These are phyloP conservation scores for Sclerotinia minor DNA, from an alignment of 2,329 filamentous ascomycete genomes.

Conservation along the genomic window DNA sequence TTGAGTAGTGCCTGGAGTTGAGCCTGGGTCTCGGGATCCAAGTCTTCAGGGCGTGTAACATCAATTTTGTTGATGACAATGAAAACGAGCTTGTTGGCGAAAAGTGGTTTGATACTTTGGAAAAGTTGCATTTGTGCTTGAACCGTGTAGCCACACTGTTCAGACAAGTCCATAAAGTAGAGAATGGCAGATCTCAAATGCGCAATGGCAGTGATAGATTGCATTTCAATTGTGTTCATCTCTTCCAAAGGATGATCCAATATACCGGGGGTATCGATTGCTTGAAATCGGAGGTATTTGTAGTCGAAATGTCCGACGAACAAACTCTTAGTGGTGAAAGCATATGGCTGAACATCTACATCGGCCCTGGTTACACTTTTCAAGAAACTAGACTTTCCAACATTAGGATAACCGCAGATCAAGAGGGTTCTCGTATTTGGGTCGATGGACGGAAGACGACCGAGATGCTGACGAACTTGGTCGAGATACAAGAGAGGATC, in stretches of 20 bases:
- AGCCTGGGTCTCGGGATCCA: conserved; percentile 75
- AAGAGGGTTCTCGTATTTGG: conserved; percentile 94
- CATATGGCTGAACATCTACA: conserved; percentile 96
- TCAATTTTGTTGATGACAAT: conserved; percentile 99
- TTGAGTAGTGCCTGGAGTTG: conserved; percentile 79
- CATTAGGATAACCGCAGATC: conserved; percentile 97
- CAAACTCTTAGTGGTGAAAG: conserved; percentile 95
- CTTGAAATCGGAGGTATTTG: conserved; percentile 87
- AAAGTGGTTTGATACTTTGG: conserved; percentile 93
- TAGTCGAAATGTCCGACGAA: conserved; percentile 98
- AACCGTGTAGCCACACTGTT: conserved; percentile 95
- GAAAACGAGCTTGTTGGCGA: conserved; percentile 96
- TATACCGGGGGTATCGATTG: conserved; percentile 98
- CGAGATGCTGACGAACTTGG: conserved; percentile 94
- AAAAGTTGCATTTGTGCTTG: conserved; percentile 92
- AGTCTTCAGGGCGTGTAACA: conserved; percentile 80
- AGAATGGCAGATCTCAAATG: conserved; percentile 93
- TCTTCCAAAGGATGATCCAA: conserved; percentile 96
- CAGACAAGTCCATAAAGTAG: conserved; percentile 97
- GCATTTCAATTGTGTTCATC: conserved; percentile 99
- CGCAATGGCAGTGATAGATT: conserved; percentile 95
- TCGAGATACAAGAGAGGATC: conserved; percentile 94
- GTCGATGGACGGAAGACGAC: conserved; percentile 96
- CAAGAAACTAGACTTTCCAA: conserved; percentile 95
- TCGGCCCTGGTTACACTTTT: conserved; percentile 90